Percentiles rank a stretch among this genome's conserved stretches.
Conservation (phyloP, 1,284 basidiomycete genomes). For the Ganoderma lucidum region DNA sequence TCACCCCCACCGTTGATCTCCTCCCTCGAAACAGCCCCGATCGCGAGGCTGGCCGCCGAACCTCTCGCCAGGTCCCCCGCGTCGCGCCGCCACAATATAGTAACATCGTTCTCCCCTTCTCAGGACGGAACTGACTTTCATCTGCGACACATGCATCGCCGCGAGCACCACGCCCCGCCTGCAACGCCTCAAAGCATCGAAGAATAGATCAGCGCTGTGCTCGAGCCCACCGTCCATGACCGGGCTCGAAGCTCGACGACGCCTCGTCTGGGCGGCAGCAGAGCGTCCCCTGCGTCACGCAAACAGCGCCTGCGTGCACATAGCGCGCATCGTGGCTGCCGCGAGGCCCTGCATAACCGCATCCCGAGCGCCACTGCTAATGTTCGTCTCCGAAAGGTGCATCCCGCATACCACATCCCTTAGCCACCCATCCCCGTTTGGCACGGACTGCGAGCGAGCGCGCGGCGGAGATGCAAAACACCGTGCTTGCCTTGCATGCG, state of each 20-base stretch:
- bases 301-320: background rate
- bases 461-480: background rate
- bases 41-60: background rate
- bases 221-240: background rate
- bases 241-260: background rate
- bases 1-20: constrained; percentile 5
- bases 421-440: constrained; percentile 7
- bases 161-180: constrained; percentile 8
- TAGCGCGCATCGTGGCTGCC: constrained; percentile 1
- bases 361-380: background rate
- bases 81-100: constrained; percentile 5
- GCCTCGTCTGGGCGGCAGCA: background rate
- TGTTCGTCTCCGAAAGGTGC: background rate
- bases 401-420: background rate
- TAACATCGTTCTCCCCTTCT: constrained; percentile 16
- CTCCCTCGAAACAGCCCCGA: background rate
- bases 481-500: background rate
- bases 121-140: constrained; percentile 22
- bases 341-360: constrained; percentile 1
- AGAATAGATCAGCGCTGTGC: background rate
- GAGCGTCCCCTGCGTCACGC: background rate
- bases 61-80: background rate
- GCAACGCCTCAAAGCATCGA: background rate
- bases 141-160: constrained; percentile 8
- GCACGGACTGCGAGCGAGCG: background rate